Base-by-base conservation (phyloP, 164 flowering plant species). In the Liquidambar formosana region DNA sequence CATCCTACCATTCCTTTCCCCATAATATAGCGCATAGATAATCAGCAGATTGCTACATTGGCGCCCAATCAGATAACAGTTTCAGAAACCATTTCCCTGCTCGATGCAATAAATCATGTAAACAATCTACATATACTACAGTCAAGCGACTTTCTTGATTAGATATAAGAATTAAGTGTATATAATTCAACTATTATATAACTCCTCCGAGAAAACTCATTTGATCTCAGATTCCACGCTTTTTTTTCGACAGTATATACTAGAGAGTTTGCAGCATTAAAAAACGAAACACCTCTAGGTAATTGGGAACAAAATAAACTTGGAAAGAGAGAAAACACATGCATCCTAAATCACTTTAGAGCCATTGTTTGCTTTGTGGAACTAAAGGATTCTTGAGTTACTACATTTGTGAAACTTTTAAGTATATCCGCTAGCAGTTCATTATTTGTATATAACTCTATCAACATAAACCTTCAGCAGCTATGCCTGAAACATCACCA, bases 301-400 rank as follows among this genome's bases (percentile, higher is more conserved):
- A 62, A 62, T 15, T 44, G 53, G 10, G 38, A 41, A 61, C 52
- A 63, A 47, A 25, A n/a, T 23, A 14, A 14, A 21, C 41, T 33
- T 6, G 41, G 6, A 5, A 8, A 22, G 8, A 21, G 5, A 16
- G 38, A 26, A 65, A 49, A 44, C 33, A 64, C 51, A 67, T 13
- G 15, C 10, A 62, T 46, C 60, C 78, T 78, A 69, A 75, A 78
- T 75, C 81, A 70, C 81, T 71, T 75, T 46, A 72, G 81, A 72
- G 66, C 78, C 81, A 65, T 66, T 61, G 18, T 19, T 10, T 27
- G n/a, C 26, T 43, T 19, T 22, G 47, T 60, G 73, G 78, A 67
- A 65, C 79, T 70, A 72, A 78, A 71, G 78, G 81, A 78, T 78
- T 78, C 71, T n/a, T 53, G 64, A 59, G 64, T 64, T 61, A 71